phyloP scores from a whole-genome alignment of 2,329 filamentous ascomycete species.

The Mariannaea sp. region DNA sequence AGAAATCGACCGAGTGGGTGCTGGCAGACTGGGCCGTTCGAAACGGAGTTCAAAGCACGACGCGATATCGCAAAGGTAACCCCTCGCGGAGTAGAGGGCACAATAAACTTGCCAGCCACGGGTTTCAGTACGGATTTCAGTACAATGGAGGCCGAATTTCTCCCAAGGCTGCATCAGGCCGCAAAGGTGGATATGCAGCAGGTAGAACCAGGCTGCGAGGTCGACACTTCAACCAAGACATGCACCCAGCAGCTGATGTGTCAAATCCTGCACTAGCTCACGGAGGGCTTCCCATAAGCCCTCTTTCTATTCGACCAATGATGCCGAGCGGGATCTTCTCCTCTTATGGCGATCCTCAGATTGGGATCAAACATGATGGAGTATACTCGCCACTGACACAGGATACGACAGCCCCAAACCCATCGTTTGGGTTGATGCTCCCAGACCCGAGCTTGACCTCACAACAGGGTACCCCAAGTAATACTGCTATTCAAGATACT shows the following conservation, averaged over 20 bases:
- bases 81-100: slow-evolving; percentile 34
- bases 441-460: slow-evolving; percentile 26
- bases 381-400: slow-evolving; percentile 31
- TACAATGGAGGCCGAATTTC: slow-evolving; percentile 36
- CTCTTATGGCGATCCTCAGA: slow-evolving; percentile 30
- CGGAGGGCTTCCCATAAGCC: slow-evolving; percentile 17
- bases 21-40: slow-evolving; percentile 71
- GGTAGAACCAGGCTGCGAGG: slow-evolving; percentile 35
- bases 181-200: slow-evolving; percentile 43
- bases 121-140: slow-evolving; percentile 24
- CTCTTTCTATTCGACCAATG: slow-evolving; percentile 23
- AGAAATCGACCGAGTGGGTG: slow-evolving; percentile 78
- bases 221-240: slow-evolving; percentile 29
- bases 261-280: slow-evolving; percentile 4
- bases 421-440: slow-evolving; percentile 29
- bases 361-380: slow-evolving; percentile 25
- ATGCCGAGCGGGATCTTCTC: slow-evolving; percentile 32
- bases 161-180: slow-evolving; percentile 40
- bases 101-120: slow-evolving; percentile 22
- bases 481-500: slow-evolving; percentile 8
- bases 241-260: slow-evolving; percentile 22
- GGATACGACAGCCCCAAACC: slow-evolving; percentile 20
- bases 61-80: slow-evolving; percentile 68
- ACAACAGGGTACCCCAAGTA: slow-evolving; percentile 14
- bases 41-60: slow-evolving; percentile 83